Percentiles rank a stretch among this genome's conserved stretches.
phyloP scores from a whole-genome alignment of 208 protist species.

The Tritrichomonas foetus region DNA sequence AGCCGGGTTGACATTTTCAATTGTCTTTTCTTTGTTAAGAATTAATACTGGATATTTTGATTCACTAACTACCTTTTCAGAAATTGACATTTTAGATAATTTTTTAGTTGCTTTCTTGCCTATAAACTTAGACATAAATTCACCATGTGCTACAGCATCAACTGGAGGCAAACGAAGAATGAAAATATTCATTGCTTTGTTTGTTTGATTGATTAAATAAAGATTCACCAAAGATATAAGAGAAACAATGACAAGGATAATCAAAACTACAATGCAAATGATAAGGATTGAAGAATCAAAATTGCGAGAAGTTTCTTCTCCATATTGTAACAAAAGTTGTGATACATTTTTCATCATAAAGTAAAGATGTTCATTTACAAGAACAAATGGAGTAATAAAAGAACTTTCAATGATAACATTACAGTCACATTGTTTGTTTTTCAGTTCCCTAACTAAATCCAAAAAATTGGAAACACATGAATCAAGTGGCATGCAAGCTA shows the following conservation, averaged over 20 bases:
- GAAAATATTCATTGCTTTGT: background rate
- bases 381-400: background rate
- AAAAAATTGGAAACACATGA: background rate
- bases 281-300: background rate
- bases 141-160: background rate
- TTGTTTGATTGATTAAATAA: background rate
- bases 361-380: background rate
- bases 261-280: background rate
- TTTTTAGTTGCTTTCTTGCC: background rate
- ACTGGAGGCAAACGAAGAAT: background rate
- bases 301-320: background rate
- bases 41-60: background rate
- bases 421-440: background rate
- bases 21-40: background rate
- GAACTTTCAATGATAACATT: background rate
- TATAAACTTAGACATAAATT: background rate
- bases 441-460: background rate
- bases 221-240: background rate
- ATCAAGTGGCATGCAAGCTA: background rate
- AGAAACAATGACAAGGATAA: background rate
- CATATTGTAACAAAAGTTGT: background rate
- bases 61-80: background rate
- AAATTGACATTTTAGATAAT: background rate
- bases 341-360: background rate
- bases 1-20: background rate